These are phyloP conservation scores for Manihot esculenta DNA, from an alignment of 441 rosid species.

Conservation along the genomic window DNA sequence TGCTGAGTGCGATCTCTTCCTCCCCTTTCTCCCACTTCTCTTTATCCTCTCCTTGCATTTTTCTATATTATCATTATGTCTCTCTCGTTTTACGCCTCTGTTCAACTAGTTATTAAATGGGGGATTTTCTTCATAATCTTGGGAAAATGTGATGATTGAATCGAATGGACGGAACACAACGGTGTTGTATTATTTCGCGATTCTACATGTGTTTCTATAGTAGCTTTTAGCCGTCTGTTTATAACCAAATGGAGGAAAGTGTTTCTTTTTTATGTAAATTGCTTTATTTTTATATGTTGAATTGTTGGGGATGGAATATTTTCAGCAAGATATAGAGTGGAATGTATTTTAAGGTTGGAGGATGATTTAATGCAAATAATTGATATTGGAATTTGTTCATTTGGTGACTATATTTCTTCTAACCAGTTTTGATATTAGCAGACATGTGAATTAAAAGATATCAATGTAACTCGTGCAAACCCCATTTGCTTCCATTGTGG, in stretches of 20 bases:
- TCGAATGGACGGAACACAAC: neutral
- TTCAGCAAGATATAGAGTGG: neutral
- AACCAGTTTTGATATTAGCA: neutral
- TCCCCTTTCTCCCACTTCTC: neutral
- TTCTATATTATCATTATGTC: neutral
- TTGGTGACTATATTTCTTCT: neutral
- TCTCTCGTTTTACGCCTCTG: too few relatives aligned
- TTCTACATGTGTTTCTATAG: neutral
- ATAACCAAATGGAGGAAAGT: neutral
- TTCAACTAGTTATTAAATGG: neutral
- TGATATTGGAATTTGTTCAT: neutral
- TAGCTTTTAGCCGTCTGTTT: neutral
- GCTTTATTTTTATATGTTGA: neutral
- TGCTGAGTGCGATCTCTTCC: slow-evolving; percentile 46
- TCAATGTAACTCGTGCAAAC: neutral
- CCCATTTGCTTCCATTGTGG: neutral
- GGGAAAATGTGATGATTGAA: neutral
- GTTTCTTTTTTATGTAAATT: neutral
- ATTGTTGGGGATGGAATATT: neutral
- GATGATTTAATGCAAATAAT: neutral
- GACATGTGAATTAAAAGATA: neutral
- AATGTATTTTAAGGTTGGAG: neutral
- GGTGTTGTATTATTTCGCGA: neutral
- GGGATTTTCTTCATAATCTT: neutral
- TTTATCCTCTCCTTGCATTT: neutral